A percentile compares a stretch with the other conserved stretches of the same genome.
Conservation (phyloP, 2,329 filamentous ascomycete genomes). For the Fusarium agapanthi region DNA sequence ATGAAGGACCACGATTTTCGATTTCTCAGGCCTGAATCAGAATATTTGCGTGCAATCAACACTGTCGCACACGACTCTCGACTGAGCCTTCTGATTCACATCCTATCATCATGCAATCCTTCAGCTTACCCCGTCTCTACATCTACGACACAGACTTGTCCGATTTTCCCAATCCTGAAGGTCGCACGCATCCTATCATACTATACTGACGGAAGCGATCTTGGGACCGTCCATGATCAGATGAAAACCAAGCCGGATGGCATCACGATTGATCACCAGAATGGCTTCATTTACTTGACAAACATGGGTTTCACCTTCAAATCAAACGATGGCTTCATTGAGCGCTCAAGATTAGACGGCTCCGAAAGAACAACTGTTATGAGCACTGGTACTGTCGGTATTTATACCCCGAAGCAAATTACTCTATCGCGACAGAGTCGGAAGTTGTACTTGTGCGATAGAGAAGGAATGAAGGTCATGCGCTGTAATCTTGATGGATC, state of each 20-base stretch:
- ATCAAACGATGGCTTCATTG: background rate
- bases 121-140: background rate
- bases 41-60: no score
- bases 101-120: no score
- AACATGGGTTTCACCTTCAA: conserved; percentile 2
- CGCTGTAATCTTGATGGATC: background rate
- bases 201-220: background rate
- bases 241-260: conserved; percentile 6
- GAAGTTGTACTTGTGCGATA: conserved; percentile 10
- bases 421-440: background rate
- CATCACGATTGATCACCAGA: background rate
- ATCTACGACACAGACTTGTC: background rate
- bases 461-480: conserved; percentile 15
- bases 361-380: background rate
- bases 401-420: background rate
- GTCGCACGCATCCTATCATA: background rate
- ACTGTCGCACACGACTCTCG: no score
- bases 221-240: background rate
- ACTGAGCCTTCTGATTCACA: no score
- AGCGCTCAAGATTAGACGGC: background rate
- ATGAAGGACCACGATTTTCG: no score
- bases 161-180: background rate
- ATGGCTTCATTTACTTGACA: conserved; percentile 3
- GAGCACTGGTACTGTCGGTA: background rate
- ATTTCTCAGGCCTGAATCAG: no score